These are phyloP conservation scores for Eragrostis nindensis DNA, from an alignment of 176 grass and related monocot species.

Conservation along the genomic window DNA sequence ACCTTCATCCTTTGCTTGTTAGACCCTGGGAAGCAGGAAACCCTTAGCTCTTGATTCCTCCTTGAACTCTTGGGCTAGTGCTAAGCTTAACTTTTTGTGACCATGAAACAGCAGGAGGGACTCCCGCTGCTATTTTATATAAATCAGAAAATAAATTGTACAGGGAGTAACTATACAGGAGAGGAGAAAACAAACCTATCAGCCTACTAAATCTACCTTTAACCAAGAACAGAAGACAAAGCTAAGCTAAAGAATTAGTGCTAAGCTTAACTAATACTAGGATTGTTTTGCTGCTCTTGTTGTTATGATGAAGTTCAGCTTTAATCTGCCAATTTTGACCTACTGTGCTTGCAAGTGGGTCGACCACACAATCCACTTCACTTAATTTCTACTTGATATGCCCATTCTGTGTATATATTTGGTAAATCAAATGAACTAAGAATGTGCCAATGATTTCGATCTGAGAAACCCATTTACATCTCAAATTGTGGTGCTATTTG, in stretches of 20 bases:
- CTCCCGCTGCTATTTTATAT: too few species aligned
- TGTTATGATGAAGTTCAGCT: background rate
- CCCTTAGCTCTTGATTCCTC: background rate
- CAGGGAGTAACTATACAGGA: too few species aligned
- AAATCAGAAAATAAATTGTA: too few species aligned
- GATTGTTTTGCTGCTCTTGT: background rate
- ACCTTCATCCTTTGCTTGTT: background rate
- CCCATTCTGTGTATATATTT: background rate
- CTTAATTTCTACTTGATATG: background rate
- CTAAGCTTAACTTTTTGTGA: background rate
- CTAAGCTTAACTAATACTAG: background rate
- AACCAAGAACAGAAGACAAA: too few species aligned
- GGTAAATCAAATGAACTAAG: background rate
- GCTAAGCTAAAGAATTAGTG: too few species aligned
- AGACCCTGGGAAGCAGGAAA: too few species aligned
- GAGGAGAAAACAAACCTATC: too few species aligned
- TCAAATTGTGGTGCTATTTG: background rate
- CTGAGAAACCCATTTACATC: background rate
- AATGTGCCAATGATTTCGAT: background rate
- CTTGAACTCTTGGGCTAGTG: background rate
- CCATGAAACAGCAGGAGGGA: too few species aligned
- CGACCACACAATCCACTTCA: background rate
- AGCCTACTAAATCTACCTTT: too few species aligned
- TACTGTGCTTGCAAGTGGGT: background rate
- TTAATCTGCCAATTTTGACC: background rate